Evolutionary conservation across 2,329 filamentous ascomycete species (phyloP), one percentile per base, ranked within the genome.

Genomic region (Lizonia empirigonia): DNA sequence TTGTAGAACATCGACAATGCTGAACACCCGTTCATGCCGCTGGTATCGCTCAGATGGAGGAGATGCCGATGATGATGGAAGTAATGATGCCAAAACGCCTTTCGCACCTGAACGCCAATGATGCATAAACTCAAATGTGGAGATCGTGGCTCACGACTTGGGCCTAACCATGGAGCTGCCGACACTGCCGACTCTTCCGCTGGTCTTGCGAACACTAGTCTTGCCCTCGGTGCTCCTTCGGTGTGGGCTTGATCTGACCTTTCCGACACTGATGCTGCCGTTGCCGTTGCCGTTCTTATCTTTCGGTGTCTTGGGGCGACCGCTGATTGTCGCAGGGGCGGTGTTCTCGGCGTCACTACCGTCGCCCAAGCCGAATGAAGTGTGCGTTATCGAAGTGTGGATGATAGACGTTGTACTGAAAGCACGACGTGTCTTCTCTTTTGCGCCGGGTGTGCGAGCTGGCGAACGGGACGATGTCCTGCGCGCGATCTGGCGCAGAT

Each of bases 401-500:
- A 65, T 67, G 9, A 76, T 85, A 2, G 87, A 86, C 0, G 88
- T 89, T 10, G 88, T 86, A 3, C 86, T 89, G 3, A 86, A 87
- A 4, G 88, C 89, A 0, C 90, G 89, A 38, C 90, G 82, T 46
- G 80, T 76, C 76, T 85, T 88, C 50, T 85, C 84, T 51, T 77
- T 82, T 26, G 68, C 65, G 16, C 69, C 65, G 0, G 81, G 89
- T 44, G 82, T 88, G 60, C 82, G 83, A 23, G 70, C 65, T 3
- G 81, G 89, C 46, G 82, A 88, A 59, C 82, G 83, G 16, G 82
- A 88, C 30, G 77, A 77, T 76, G 86, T 89, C 63, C 82, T 87
- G 65, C 80, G 58, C 83, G 72, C 67, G 23, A 79, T 67, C 39
- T 68, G 85, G 40, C 91, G 87, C 36, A 96, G 76, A 66, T 91